Percentiles rank a stretch among this genome's conserved stretches.
Conservation (phyloP, 805 yeast species). For the Lipomyces chichibuensis region DNA sequence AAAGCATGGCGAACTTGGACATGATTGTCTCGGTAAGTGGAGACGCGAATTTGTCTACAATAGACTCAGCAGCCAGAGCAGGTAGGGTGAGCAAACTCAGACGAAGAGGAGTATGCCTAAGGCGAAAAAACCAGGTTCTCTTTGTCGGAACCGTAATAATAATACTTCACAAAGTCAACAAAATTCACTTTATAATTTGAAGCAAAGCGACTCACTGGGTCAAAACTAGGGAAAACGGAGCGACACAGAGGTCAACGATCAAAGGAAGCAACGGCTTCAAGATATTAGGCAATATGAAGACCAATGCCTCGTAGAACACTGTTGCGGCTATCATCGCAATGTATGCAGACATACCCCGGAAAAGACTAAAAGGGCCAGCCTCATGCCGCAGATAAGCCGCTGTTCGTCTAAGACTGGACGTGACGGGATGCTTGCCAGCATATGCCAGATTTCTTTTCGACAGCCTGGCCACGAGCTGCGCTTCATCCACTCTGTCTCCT, state of each 20-base stretch:
- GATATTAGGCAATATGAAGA: not conserved
- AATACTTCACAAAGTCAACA: not conserved
- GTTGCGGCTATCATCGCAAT: not conserved
- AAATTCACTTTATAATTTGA: not conserved
- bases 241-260: slow-evolving; percentile 6
- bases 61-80: slow-evolving; percentile 6
- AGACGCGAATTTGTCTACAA: not conserved
- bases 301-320: not conserved
- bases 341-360: slow-evolving; percentile 11
- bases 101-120: not conserved
- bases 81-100: slow-evolving; percentile 10
- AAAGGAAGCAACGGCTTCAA: not conserved
- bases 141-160: slow-evolving; percentile 13
- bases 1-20: not conserved
- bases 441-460: not conserved
- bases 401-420: slow-evolving; percentile 12
- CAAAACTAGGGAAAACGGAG: slow-evolving; percentile 14
- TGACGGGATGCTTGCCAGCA: slow-evolving; percentile 2
- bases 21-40: not conserved
- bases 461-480: slow-evolving; percentile 3
- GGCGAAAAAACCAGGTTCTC: slow-evolving; percentile 5
- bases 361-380: slow-evolving; percentile 6
- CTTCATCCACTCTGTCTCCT: slow-evolving; percentile 2
- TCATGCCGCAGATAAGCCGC: slow-evolving; percentile 5
- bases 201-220: slow-evolving; percentile 8